Conservation (phyloP, 192 early-diverging fungal genomes). For the Gonapodya prolifera region DNA sequence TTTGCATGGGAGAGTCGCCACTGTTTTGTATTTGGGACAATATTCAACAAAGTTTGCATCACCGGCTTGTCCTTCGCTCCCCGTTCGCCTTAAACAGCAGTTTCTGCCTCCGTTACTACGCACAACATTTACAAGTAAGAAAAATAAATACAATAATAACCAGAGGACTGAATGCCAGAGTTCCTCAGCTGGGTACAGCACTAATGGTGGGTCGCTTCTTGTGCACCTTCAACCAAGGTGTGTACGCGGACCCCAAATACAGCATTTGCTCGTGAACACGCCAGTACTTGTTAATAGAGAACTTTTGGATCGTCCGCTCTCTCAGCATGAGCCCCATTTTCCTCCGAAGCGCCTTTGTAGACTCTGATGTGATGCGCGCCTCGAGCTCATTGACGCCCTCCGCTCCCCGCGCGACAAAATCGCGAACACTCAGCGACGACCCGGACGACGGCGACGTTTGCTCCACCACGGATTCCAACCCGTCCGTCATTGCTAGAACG, state of each 20-base stretch:
- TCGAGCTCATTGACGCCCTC: slow-evolving; percentile 13
- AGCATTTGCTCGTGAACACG: slow-evolving; percentile 30
- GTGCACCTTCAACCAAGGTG: too few relatives aligned
- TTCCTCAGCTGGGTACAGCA: too few relatives aligned
- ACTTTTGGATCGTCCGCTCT: slow-evolving; percentile 18
- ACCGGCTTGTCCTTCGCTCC: too few relatives aligned
- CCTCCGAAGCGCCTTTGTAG: slow-evolving; percentile 14
- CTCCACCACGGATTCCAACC: slow-evolving; percentile 13
- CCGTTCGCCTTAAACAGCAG: too few relatives aligned
- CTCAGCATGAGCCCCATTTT: slow-evolving; percentile 21
- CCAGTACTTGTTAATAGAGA: slow-evolving; percentile 30
- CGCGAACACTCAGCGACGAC: slow-evolving; percentile 12
- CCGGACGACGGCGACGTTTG: not conserved
- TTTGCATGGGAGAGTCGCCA: too few relatives aligned
- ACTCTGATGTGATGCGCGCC: slow-evolving; percentile 18
- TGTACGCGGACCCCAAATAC: not conserved
- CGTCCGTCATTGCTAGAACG: slow-evolving; percentile 27
- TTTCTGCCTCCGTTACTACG: too few relatives aligned
- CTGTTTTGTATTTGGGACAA: too few relatives aligned
- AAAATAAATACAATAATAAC: too few relatives aligned
- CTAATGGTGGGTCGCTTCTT: too few relatives aligned
- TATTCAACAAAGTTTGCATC: too few relatives aligned
- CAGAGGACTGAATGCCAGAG: too few relatives aligned
- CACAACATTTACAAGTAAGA: too few relatives aligned
- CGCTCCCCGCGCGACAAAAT: slow-evolving; percentile 13